Conservation (phyloP, 371 early-diverging fungal species). For the Rhizopus microsporus region DNA sequence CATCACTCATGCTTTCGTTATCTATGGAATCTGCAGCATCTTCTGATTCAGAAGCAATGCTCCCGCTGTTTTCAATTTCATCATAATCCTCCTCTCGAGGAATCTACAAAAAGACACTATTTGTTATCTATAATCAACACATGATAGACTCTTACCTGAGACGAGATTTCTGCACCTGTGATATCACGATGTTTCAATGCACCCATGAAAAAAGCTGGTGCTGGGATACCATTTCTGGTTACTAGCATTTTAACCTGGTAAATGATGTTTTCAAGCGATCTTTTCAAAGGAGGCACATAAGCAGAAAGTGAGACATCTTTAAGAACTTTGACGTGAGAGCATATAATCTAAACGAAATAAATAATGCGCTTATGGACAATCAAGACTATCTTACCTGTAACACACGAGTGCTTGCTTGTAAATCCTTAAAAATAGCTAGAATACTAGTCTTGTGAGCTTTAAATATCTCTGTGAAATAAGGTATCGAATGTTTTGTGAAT, state of each 20-base stretch:
- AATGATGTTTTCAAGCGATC: constrained; percentile 72
- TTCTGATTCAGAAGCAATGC: background rate
- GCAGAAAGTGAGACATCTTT: constrained; percentile 62
- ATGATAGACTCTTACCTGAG: constrained; percentile 55
- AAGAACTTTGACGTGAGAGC: constrained; percentile 76
- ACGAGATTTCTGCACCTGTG: constrained; percentile 69
- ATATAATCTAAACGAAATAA: constrained; percentile 56
- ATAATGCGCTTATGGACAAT: background rate
- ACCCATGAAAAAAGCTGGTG: constrained; percentile 65
- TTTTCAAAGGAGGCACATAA: constrained; percentile 72
- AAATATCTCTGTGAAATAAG: constrained; percentile 66
- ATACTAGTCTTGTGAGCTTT: constrained; percentile 54
- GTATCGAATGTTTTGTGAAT: constrained; percentile 64
- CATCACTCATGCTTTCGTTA: background rate
- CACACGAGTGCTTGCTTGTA: constrained; percentile 64
- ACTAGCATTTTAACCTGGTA: constrained; percentile 78
- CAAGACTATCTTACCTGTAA: constrained; percentile 45
- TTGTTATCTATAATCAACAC: background rate
- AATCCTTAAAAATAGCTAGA: constrained; percentile 47
- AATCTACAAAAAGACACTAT: constrained; percentile 13
- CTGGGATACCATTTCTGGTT: constrained; percentile 64
- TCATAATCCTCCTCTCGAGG: constrained; percentile 23
- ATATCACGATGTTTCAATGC: constrained; percentile 77
- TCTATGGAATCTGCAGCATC: background rate
- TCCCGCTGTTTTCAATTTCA: background rate